Evolutionary conservation across 2,329 filamentous ascomycete species (phyloP).

Genomic region (Scedosporium dehoogii): DNA sequence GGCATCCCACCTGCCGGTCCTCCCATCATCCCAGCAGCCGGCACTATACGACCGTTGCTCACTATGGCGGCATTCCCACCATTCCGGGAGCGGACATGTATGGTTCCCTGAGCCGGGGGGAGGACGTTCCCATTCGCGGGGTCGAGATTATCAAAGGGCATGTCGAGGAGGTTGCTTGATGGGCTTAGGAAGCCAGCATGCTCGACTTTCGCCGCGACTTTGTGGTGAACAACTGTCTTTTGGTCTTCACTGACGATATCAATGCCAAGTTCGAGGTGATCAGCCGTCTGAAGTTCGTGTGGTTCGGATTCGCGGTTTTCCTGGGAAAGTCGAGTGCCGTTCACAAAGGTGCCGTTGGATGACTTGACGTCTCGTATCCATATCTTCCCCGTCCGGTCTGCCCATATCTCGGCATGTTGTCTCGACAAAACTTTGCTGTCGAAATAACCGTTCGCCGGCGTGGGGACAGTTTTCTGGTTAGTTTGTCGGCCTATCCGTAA

Average conservation of each 20-base stretch:
- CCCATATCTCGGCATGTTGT: conserved; percentile 94
- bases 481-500: conserved; percentile 92
- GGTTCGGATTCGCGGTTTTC: conserved; percentile 96
- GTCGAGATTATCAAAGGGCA: conserved; percentile 88
- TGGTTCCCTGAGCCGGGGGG: conserved; percentile 55
- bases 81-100: conserved; percentile 61
- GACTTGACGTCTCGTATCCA: conserved; percentile 98
- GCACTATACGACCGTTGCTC: conserved; percentile 52
- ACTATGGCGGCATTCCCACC: conserved; percentile 56
- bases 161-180: conserved; percentile 68
- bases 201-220: conserved; percentile 93
- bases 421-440: conserved; percentile 96
- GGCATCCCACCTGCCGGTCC: conserved; percentile 48
- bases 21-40: conserved; percentile 34
- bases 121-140: conserved; percentile 66
- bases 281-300: conserved; percentile 82
- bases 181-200: conserved; percentile 77
- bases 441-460: conserved; percentile 86
- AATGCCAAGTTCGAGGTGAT: conserved; percentile 90
- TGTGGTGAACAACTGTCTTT: conserved; percentile 96
- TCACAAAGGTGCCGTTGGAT: conserved; percentile 97
- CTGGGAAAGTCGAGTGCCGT: conserved; percentile 76
- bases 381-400: conserved; percentile 74
- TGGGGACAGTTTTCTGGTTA: conserved; percentile 91
- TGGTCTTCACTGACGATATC: conserved; percentile 98